Percentiles rank a stretch among this genome's conserved stretches.
Evolutionary conservation across 2,329 filamentous ascomycete species (phyloP).

Genomic region (Dryadomyces quercivorus): DNA sequence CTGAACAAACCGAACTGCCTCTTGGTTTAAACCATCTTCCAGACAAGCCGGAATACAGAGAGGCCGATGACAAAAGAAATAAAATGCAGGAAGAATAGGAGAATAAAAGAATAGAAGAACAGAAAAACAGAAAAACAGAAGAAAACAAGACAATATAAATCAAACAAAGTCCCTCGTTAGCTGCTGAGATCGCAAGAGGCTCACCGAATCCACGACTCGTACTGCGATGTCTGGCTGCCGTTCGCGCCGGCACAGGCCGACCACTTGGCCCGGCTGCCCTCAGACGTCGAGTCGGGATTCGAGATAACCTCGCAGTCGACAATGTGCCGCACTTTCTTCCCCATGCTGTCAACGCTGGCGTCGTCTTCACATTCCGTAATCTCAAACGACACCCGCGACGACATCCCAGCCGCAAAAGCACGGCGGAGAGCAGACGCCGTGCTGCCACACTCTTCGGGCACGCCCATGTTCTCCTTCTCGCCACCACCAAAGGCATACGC

Average conservation of each 20-base stretch:
- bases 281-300: slow-evolving; percentile 1
- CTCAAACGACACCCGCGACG: background rate
- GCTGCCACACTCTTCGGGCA: background rate
- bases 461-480: background rate
- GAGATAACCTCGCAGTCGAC: slow-evolving; percentile 9
- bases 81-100: background rate
- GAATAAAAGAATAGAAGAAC: background rate
- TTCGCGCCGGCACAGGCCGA: background rate
- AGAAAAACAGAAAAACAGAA: background rate
- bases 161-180: background rate
- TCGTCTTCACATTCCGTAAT: slow-evolving; percentile 7
- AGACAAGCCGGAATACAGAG: too few species aligned
- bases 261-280: background rate
- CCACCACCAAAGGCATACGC: background rate
- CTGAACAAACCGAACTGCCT: too few species aligned
- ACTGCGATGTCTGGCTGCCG: background rate
- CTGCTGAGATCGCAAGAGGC: too few species aligned
- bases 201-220: background rate
- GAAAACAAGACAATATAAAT: background rate
- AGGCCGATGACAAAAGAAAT: background rate
- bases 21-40: too few species aligned
- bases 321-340: background rate
- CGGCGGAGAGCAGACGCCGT: background rate
- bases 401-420: background rate
- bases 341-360: background rate